Base-by-base conservation (phyloP, 305 asterid genomes). In the Vinca major region DNA sequence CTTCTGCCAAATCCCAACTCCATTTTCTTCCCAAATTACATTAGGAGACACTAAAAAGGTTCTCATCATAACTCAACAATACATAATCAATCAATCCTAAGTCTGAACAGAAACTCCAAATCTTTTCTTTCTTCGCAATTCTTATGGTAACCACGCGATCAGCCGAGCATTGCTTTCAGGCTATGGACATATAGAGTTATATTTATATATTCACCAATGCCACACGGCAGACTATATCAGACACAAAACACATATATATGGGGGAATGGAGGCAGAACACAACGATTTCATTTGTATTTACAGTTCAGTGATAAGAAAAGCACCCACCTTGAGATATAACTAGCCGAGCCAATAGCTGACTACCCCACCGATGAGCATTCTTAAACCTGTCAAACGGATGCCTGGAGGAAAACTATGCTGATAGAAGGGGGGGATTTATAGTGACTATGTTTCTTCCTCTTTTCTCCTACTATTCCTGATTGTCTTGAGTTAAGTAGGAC, bases 241-340 rank as follows among this genome's bases (percentile, higher is more conserved):
- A 58, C 20, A 47, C 33, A 26, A 26, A 78, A 69, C 9, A 74
- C 72, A 77, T 62, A 73, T 64, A 72, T 62, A 53, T 53, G 70
- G 69, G 71, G 33, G 33, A 79, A 63, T 47, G 70, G 80, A 71
- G 71, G 86, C 84, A 75, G 80, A 63, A 78, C 84, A 85, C 79
- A 78, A 85, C 77, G 75, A 74, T 71, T 26, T 74, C 77, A 80
- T 80, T 70, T 67, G 84, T 79, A 84, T 89, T 82, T 81, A 89
- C 89, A 87, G 80, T 84, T 84, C 80, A 76, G 67, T 77, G 80
- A 79, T 74, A 86, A 73, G 69, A 82, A 26, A 26, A 83, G 72
- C 75, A 62, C 68, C 84, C 78, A 61, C 78, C 74, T 70, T 52
- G 44, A 79, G 77, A 74, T 76, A 85, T 76, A 85, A 40, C 74